Evolutionary conservation across 139 green algal species (phyloP), one percentile per base, ranked within the genome.

Genomic region (Picochlorum sp.): DNA sequence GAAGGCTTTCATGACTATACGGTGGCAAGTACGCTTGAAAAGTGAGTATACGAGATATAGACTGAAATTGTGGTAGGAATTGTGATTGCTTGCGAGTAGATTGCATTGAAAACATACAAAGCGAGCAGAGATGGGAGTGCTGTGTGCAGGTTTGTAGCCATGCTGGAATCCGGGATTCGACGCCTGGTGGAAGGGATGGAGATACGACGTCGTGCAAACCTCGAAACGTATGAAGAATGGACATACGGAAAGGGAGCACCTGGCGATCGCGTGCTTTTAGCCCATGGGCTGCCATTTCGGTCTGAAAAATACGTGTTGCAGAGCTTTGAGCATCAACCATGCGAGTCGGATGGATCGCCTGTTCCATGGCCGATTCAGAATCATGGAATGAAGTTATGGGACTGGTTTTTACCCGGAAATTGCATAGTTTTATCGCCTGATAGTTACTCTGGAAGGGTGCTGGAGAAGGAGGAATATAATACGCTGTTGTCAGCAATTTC

Each of bases 331-430:
- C n/a, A n/a, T n/a, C n/a, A n/a, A n/a, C n/a, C n/a, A n/a, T n/a
- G n/a, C n/a, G n/a, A n/a, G n/a, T n/a, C n/a, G n/a, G n/a, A n/a
- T n/a, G n/a, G n/a, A n/a, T n/a, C n/a, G n/a, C n/a, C n/a, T n/a
- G n/a, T n/a, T n/a, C n/a, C 22, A n/a, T 47, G 39, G 39, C 39
- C 39, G 1, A 25, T 47, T 47, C 39, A 47, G 39, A 51, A 64
- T 39, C 45, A 58, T 50, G 29, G 50, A 2, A 70, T 84, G 64
- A 81, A 78, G 49, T 63, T 93, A 57, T 82, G 87, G 67, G 68
- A 76, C 33, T 94, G 84, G 85, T 87, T 94, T 55, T 74, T 70
- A 0, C 32, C 81, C 1, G 68, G 70, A 12, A 22, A 66, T 6
- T 87, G 82, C 63, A 41, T 89, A 36, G 41, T 81, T 33, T 72